Conservation (phyloP, 805 yeast species). For the Candida alai region DNA sequence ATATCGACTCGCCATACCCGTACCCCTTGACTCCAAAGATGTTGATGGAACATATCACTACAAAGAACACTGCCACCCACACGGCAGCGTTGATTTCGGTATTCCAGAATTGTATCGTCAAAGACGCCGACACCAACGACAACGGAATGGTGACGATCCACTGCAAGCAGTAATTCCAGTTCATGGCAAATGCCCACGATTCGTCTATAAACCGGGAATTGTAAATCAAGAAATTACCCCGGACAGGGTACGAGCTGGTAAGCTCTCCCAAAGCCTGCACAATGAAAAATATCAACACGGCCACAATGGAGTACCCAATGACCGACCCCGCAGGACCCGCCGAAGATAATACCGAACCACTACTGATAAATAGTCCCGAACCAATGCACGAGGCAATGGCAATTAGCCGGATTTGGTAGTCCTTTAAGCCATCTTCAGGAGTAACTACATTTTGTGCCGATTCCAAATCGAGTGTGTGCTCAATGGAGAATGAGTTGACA, state of each 20-base stretch:
- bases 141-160: slow-evolving; percentile 42
- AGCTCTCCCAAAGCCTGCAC: slow-evolving; percentile 42
- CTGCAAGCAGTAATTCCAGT: slow-evolving; percentile 42
- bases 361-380: slow-evolving; percentile 18
- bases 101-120: slow-evolving; percentile 39
- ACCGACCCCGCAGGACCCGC: slow-evolving; percentile 19
- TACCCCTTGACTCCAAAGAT: slow-evolving; percentile 34
- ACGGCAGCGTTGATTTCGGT: slow-evolving; percentile 35
- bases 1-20: slow-evolving; percentile 34
- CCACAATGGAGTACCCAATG: slow-evolving; percentile 33
- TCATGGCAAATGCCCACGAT: slow-evolving; percentile 42
- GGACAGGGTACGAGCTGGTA: slow-evolving; percentile 36
- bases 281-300: slow-evolving; percentile 36
- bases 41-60: slow-evolving; percentile 30
- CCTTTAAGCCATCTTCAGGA: slow-evolving; percentile 9
- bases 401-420: slow-evolving; percentile 13
- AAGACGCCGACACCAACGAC: slow-evolving; percentile 40
- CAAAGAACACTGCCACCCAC: slow-evolving; percentile 40
- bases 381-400: slow-evolving; percentile 21
- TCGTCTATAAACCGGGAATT: slow-evolving; percentile 40
- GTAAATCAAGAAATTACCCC: slow-evolving; percentile 39
- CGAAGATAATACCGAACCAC: slow-evolving; percentile 14
- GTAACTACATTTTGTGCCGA: slow-evolving; percentile 7
- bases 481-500: slow-evolving; percentile 8
- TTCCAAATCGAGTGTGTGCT: slow-evolving; percentile 7